These are phyloP conservation scores for Scleroderma bovista DNA, from an alignment of 768 basidiomycete genomes.

Conservation along the genomic window DNA sequence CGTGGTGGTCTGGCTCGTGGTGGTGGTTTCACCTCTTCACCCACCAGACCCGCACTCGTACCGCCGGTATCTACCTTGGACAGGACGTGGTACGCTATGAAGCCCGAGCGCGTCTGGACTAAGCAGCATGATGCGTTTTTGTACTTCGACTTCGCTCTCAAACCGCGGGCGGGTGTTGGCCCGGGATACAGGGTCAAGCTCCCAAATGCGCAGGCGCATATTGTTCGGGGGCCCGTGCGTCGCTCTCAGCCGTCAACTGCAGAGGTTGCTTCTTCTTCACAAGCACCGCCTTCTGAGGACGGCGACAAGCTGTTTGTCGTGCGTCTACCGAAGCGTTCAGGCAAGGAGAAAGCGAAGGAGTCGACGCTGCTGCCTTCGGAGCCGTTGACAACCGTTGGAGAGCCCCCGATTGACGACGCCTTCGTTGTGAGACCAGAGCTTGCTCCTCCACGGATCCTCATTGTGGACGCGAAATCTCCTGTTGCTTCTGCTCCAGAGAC, in stretches of 20 bases:
- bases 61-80: conserved; percentile 29
- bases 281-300: conserved; percentile 31
- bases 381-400: conserved; percentile 23
- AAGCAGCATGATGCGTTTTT: conserved; percentile 77
- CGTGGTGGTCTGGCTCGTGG: conserved; percentile 46
- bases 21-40: conserved; percentile 32
- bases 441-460: conserved; percentile 25
- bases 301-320: conserved; percentile 47
- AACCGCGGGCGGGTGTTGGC: conserved; percentile 52
- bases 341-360: conserved; percentile 30
- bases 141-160: conserved; percentile 54
- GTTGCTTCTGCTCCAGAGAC: conserved; percentile 18
- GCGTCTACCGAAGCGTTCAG: conserved; percentile 43
- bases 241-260: conserved; percentile 6
- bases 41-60: conserved; percentile 25
- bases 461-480: conserved; percentile 20
- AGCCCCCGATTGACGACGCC: conserved; percentile 46
- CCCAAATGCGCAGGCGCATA: conserved; percentile 40
- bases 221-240: conserved; percentile 38
- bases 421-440: conserved; percentile 53
- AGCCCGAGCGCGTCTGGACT: conserved; percentile 79
- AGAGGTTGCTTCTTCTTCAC: conserved; percentile 14
- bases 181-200: conserved; percentile 58
- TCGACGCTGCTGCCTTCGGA: conserved; percentile 3
- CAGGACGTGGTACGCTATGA: conserved; percentile 65